Base-by-base conservation (phyloP, 75 land plant genomes). In the Pinus tabuliformis region DNA sequence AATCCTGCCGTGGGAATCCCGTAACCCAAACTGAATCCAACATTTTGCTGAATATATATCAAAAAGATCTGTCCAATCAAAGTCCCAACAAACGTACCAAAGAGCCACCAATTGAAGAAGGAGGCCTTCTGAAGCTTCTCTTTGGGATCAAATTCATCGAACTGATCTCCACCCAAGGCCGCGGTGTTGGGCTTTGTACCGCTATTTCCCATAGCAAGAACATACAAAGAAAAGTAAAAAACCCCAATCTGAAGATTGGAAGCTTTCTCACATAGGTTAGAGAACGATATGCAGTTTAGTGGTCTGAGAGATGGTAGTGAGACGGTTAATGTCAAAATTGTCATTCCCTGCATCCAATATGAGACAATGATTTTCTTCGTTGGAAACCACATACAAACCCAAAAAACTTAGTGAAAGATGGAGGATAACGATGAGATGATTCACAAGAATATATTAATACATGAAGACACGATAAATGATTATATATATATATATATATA, bases 31-130 rank as follows among this genome's bases (percentile, higher is more conserved):
- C 77, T 74, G 91, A 95, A 93, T 0, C 96, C 91, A 24, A 89
- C 82, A 70, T 89, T 89, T 62, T 93, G 90, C 73, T 89, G 90
- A 17, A 94, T 78, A 74, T 87, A 72, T 30, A 94, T 11, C 89
- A 89, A 11, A 92, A 87, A 28, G 82, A 63, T 4, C 87, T 92
- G 79, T 63, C 79, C 79, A 90, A 80, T 45, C 78, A 78, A 33
- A 85, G 80, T 18, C 85, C 91, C 56, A 85, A 62, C 56, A 5
- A 90, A 89, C 5, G 91, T 82, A 76, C 90, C 81, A 71, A 92
- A 92, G 76, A 84, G 84, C 89, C 86, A 92, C 86, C 90, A 85
- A 61, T 92, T 94, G 89, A 94, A 94, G 83, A 94, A 94, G 58
- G 90, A 87, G 16, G 75, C 76, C 76, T 86, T 90, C 21, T 86